These are phyloP conservation scores for Protomyces inundatus DNA, from an alignment of 1,139 yeast species.

Conservation along the genomic window DNA sequence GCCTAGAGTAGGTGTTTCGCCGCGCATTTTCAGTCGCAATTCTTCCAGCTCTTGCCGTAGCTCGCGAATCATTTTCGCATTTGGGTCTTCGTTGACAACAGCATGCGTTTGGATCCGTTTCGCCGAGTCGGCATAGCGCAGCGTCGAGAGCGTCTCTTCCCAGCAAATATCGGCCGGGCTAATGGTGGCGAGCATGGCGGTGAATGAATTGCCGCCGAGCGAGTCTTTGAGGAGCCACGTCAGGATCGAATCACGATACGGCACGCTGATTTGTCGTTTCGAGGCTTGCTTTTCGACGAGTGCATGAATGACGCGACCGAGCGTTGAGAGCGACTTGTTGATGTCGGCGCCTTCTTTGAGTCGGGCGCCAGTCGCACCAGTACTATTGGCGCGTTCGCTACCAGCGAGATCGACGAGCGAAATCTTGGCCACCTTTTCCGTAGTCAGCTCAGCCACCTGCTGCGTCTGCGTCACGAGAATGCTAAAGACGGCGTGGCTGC, in stretches of 20 bases:
- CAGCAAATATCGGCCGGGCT: constrained; percentile 58
- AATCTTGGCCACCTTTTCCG: constrained; percentile 55
- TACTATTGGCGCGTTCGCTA: constrained; percentile 60
- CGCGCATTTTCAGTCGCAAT: constrained; percentile 30
- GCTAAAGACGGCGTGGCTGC: constrained; percentile 75
- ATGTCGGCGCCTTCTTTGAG: constrained; percentile 70
- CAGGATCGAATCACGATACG: constrained; percentile 66
- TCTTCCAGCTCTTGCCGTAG: constrained; percentile 35
- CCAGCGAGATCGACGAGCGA: constrained; percentile 79
- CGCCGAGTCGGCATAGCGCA: constrained; percentile 70
- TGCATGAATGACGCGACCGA: constrained; percentile 67
- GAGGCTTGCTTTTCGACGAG: constrained; percentile 45
- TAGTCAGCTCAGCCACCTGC: neutral
- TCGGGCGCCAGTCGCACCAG: constrained; percentile 62
- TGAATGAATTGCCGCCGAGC: constrained; percentile 68
- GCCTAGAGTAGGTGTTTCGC: neutral
- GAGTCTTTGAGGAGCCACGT: constrained; percentile 70
- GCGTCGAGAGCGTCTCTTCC: constrained; percentile 68
- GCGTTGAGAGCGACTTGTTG: constrained; percentile 66
- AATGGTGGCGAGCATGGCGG: constrained; percentile 69
- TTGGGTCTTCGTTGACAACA: constrained; percentile 35
- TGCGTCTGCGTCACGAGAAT: constrained; percentile 51
- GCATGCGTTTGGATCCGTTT: constrained; percentile 52
- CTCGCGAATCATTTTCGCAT: constrained; percentile 36
- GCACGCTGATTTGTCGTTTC: constrained; percentile 42